Percentiles rank a stretch among this genome's conserved stretches.
Evolutionary conservation across 306 rosid genomes (phyloP).

Genomic region (Trichosanthes cucumerina): DNA sequence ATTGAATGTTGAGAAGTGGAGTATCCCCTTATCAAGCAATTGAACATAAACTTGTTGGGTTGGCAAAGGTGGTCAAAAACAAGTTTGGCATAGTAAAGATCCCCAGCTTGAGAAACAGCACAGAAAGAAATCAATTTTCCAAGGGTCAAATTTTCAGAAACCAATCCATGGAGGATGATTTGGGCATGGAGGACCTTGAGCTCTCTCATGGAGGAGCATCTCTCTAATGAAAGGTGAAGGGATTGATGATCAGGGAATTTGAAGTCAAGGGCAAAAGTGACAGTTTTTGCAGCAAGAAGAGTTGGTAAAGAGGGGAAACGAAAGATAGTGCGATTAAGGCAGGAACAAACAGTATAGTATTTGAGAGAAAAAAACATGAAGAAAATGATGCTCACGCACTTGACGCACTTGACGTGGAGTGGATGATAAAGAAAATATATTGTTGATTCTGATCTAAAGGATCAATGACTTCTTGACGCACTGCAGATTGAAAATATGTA

Average conservation of each 20-base stretch:
- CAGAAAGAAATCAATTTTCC: conserved; percentile 43
- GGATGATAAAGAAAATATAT: background rate
- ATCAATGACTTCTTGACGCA: too few species aligned
- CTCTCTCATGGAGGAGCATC: conserved; percentile 42
- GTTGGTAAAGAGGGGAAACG: conserved; percentile 14
- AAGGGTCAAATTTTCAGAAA: conserved; percentile 29
- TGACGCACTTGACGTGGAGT: conserved; percentile 1
- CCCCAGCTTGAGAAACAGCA: conserved; percentile 21
- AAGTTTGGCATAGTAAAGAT: conserved; percentile 37
- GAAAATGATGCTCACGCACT: background rate
- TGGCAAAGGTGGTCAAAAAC: conserved; percentile 33
- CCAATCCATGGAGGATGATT: conserved; percentile 39
- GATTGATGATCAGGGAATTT: conserved; percentile 37
- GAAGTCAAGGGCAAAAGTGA: conserved; percentile 21
- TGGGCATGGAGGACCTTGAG: conserved; percentile 58
- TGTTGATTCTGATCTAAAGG: too few species aligned
- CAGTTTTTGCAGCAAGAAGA: background rate
- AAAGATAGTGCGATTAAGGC: conserved; percentile 16
- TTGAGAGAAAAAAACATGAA: conserved; percentile 24
- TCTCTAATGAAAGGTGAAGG: conserved; percentile 41
- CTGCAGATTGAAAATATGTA: too few species aligned
- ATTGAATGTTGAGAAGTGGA: conserved; percentile 30
- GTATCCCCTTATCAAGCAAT: conserved; percentile 57
- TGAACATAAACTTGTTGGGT: conserved; percentile 66
- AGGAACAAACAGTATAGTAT: conserved; percentile 27